Evolutionary conservation across 768 basidiomycete genomes (phyloP).

Genomic region (Pleurotus pulmonarius): DNA sequence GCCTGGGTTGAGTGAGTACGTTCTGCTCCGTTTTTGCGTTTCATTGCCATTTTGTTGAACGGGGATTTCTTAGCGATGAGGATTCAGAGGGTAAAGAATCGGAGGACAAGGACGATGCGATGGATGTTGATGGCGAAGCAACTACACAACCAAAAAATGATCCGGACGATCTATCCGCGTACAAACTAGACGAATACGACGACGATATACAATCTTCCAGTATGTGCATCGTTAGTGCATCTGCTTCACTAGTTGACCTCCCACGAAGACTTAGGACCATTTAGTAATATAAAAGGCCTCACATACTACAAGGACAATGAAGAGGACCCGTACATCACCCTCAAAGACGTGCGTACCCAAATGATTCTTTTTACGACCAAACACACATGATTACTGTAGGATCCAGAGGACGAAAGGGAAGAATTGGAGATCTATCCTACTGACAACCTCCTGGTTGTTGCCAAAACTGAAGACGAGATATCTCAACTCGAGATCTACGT

Average conservation of each 20-base stretch:
- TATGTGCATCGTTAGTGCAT: conserved; percentile 16
- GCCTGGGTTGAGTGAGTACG: conserved; percentile 87
- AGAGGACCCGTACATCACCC: conserved; percentile 94
- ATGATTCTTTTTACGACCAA: conserved; percentile 1
- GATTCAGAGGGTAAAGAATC: conserved; percentile 2
- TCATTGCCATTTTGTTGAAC: conserved; percentile 14
- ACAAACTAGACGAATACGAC: conserved; percentile 91
- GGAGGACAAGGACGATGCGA: conserved; percentile 52
- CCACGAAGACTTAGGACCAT: conserved; percentile 54
- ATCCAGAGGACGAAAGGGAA: conserved; percentile 80
- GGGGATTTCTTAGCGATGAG: conserved; percentile 23
- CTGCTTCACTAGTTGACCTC: conserved; percentile 8
- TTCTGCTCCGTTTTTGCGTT: conserved; percentile 8
- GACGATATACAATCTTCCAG: conserved; percentile 51
- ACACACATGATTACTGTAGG: conserved; percentile 32
- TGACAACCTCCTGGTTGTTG: conserved; percentile 89
- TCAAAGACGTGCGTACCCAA: conserved; percentile 74
- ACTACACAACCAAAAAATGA: conserved; percentile 16
- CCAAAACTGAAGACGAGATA: conserved; percentile 95
- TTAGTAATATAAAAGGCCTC: conserved; percentile 94
- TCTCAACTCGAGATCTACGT: conserved; percentile 95
- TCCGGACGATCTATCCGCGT: conserved; percentile 67
- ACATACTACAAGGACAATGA: conserved; percentile 88
- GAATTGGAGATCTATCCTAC: conserved; percentile 87
- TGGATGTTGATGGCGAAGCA: conserved; percentile 29